These are phyloP conservation scores for Colletotrichum caudatum DNA, from an alignment of 2,329 filamentous ascomycete genomes.

Conservation along the genomic window DNA sequence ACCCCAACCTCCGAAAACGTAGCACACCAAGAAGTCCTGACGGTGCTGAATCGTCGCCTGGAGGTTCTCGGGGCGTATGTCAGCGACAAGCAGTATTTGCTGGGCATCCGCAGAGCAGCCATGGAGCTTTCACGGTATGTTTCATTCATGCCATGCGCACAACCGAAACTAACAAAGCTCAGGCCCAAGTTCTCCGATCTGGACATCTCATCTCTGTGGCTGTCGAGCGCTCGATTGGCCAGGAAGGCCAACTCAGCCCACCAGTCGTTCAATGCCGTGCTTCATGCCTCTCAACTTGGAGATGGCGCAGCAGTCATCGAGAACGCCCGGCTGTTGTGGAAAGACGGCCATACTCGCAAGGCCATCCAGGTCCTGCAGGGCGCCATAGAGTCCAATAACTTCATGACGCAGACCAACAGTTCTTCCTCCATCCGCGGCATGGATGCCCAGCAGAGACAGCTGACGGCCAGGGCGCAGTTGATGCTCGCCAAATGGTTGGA, in stretches of 20 bases:
- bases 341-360: conserved; percentile 91
- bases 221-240: conserved; percentile 85
- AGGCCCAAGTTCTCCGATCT: conserved; percentile 73
- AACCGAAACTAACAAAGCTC: background rate
- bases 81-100: conserved; percentile 91
- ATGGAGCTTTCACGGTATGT: conserved; percentile 82
- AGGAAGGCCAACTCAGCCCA: conserved; percentile 86
- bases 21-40: conserved; percentile 58
- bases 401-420: conserved; percentile 64
- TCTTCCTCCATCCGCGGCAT: conserved; percentile 55
- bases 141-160: too few relatives aligned
- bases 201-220: conserved; percentile 87
- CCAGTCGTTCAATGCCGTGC: conserved; percentile 92
- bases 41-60: conserved; percentile 79
- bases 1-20: conserved; percentile 56
- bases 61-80: conserved; percentile 90
- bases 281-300: conserved; percentile 86
- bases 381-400: conserved; percentile 85
- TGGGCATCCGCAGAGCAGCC: conserved; percentile 85
- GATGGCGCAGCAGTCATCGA: conserved; percentile 93
- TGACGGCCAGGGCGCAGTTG: conserved; percentile 84
- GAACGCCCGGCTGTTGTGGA: conserved; percentile 92
- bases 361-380: conserved; percentile 92
- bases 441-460: conserved; percentile 66
- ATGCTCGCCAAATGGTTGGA: conserved; percentile 98